Percentiles rank a stretch among this genome's conserved stretches.
These are phyloP conservation scores for Aspergillus sclerotialis DNA, from an alignment of 2,329 filamentous ascomycete genomes.

Conservation along the genomic window DNA sequence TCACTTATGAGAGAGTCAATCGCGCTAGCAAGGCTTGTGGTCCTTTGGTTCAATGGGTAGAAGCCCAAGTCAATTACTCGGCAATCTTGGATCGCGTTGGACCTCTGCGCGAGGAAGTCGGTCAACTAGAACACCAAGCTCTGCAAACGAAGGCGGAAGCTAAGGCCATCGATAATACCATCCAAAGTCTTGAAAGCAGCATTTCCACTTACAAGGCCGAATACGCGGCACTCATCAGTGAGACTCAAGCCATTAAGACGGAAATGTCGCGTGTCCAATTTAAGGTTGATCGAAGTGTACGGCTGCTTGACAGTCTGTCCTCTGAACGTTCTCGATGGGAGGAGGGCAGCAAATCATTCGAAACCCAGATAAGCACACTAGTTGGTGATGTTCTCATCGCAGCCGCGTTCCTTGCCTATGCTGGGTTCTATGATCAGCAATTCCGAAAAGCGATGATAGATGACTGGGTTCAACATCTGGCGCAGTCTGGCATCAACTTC, in stretches of 20 bases:
- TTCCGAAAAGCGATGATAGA: slow-evolving; percentile 98
- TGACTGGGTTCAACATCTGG: slow-evolving; percentile 91
- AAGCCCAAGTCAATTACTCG: slow-evolving; percentile 96
- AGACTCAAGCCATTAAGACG: slow-evolving; percentile 92
- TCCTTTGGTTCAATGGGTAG: slow-evolving; percentile 92
- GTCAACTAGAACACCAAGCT: slow-evolving; percentile 77
- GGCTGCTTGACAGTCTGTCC: slow-evolving; percentile 86
- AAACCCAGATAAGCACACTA: slow-evolving; percentile 93
- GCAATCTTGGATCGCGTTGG: slow-evolving; percentile 92
- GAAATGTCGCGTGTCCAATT: slow-evolving; percentile 96
- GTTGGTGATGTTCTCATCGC: slow-evolving; percentile 93
- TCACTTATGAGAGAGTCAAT: slow-evolving; percentile 93
- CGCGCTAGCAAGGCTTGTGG: slow-evolving; percentile 95
- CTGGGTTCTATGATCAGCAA: slow-evolving; percentile 93
- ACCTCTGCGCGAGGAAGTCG: slow-evolving; percentile 83
- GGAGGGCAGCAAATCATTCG: slow-evolving; percentile 93
- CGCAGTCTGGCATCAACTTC: slow-evolving; percentile 85
- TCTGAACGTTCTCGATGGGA: slow-evolving; percentile 94
- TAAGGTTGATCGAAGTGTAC: slow-evolving; percentile 95
- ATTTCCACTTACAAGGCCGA: slow-evolving; percentile 94
- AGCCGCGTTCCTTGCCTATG: slow-evolving; percentile 95
- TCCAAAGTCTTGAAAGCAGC: slow-evolving; percentile 75
- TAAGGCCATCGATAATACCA: slow-evolving; percentile 81
- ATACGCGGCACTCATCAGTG: slow-evolving; percentile 90
- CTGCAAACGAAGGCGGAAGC: slow-evolving; percentile 90